These are phyloP conservation scores for Jimgerdemannia lactiflua DNA, from an alignment of 192 early-diverging fungal species.

Conservation along the genomic window DNA sequence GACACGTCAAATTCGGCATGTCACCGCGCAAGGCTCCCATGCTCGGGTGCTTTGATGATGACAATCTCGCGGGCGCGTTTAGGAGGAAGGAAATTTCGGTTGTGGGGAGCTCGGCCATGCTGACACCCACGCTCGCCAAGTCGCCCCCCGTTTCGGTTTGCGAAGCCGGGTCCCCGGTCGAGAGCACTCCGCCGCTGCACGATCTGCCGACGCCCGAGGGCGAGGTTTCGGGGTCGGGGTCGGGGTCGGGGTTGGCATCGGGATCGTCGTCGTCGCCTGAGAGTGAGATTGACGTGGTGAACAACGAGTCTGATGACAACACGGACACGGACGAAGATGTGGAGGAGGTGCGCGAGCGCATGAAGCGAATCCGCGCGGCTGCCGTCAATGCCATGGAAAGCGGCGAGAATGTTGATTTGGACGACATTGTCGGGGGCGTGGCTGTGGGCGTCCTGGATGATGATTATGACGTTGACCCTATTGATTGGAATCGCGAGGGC, in stretches of 20 bases:
- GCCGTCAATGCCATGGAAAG: constrained; percentile 33
- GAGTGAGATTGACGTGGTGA: constrained; percentile 12
- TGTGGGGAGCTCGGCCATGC: constrained; percentile 1
- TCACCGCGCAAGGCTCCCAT: constrained; percentile 15
- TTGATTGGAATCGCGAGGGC: too few species aligned
- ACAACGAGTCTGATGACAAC: constrained; percentile 10
- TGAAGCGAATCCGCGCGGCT: constrained; percentile 40
- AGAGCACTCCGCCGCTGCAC: constrained; percentile 6
- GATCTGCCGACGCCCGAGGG: constrained; percentile 16
- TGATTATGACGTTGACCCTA: too few species aligned
- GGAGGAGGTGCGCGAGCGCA: constrained; percentile 43
- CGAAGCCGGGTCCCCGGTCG: constrained; percentile 1
- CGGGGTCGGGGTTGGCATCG: too few species aligned
- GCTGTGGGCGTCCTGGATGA: too few species aligned
- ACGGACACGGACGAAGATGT: constrained; percentile 55
- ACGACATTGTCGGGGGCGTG: constrained; percentile 16
- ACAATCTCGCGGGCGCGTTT: not conserved
- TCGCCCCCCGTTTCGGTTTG: constrained; percentile 2
- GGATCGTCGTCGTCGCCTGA: constrained; percentile 9
- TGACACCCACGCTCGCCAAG: constrained; percentile 5
- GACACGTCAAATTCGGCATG: constrained; percentile 10
- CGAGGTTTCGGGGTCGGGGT: too few species aligned
- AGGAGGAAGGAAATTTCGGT: constrained; percentile 13
- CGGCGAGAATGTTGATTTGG: constrained; percentile 21
- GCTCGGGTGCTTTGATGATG: constrained; percentile 18